Base-by-base conservation (phyloP, 2,329 filamentous ascomycete species). In the Penicillium freii region DNA sequence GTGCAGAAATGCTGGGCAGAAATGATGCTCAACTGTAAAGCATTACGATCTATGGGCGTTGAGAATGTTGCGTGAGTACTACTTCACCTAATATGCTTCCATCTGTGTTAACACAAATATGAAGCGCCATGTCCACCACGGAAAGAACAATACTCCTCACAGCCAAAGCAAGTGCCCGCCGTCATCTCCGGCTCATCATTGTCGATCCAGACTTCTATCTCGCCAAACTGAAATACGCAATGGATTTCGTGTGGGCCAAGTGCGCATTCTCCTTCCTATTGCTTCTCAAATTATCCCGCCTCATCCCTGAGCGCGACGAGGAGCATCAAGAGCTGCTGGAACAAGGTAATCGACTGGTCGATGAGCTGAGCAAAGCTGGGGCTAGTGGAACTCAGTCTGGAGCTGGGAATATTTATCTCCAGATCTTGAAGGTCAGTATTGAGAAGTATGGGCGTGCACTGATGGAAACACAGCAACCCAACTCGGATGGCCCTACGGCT, bases 241-340 rank as follows among this genome's bases (percentile, higher is more conserved):
- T 83, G 76, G 81, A 84, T 54, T 84, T 84, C 57, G 81, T 84
- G 21, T 84, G 82, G 81, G 82, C 81, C 0, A 84, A 84, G 65
- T 81, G 80, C 50, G 81, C 81, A 0, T 84, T 84, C 59, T 83
- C 80, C n/a, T 81, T 84, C 44, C 69, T 84, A 2, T 72, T 85
- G 1, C 75, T 84, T 1, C 75, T 84, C 2, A 82, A 82, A 56
- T 71, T 84, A 4, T 78, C 80, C 0, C 76, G 80, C 0, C 72
- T 84, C 1, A 69, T 84, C 0, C 78, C 78, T 0, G 78, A 81
- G 56, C 58, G 68, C 8, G 61, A 71, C 23, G 66, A 76, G 43
- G 66, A 75, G 19, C 68, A 80, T 61, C 58, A 76, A 57, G 62
- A 75, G 46, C 70, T 81, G 0, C 70, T 82, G 0, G 68, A 71